phyloP scores from a whole-genome alignment of 169 alveolate species.

The Plasmodium billcollinsi region DNA sequence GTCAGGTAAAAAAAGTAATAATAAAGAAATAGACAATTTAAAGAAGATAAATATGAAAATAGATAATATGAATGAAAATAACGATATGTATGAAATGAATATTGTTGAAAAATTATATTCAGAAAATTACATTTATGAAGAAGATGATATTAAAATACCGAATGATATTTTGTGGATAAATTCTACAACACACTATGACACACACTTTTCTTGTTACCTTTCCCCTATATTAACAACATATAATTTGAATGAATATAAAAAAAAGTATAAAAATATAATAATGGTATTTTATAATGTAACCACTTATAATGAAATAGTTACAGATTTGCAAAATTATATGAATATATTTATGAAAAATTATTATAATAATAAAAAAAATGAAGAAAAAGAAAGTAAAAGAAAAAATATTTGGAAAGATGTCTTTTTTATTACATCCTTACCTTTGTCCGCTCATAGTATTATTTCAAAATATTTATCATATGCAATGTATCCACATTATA shows the following conservation, averaged over 20 bases:
- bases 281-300: constrained; percentile 36
- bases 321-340: constrained; percentile 42
- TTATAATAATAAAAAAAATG: constrained; percentile 1
- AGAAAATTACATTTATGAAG: constrained; percentile 34
- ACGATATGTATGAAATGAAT: not conserved
- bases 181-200: constrained; percentile 16
- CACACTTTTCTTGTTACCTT: constrained; percentile 26
- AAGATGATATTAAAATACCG: constrained; percentile 24
- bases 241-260: constrained; percentile 46
- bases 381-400: not conserved
- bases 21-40: not conserved
- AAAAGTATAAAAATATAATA: constrained; percentile 44
- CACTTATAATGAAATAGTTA: constrained; percentile 10
- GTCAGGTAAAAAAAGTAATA: not conserved
- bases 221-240: constrained; percentile 37
- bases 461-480: constrained; percentile 28
- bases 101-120: constrained; percentile 29
- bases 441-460: constrained; percentile 28
- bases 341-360: constrained; percentile 19
- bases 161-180: constrained; percentile 46
- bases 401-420: not conserved
- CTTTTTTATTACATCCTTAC: constrained; percentile 2
- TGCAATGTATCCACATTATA: constrained; percentile 19
- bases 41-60: too few relatives aligned
- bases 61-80: not conserved